Percentiles rank a stretch among this genome's conserved stretches.
These are phyloP conservation scores for Aspergillus steynii DNA, from an alignment of 495 filamentous ascomycete species.

Conservation along the genomic window DNA sequence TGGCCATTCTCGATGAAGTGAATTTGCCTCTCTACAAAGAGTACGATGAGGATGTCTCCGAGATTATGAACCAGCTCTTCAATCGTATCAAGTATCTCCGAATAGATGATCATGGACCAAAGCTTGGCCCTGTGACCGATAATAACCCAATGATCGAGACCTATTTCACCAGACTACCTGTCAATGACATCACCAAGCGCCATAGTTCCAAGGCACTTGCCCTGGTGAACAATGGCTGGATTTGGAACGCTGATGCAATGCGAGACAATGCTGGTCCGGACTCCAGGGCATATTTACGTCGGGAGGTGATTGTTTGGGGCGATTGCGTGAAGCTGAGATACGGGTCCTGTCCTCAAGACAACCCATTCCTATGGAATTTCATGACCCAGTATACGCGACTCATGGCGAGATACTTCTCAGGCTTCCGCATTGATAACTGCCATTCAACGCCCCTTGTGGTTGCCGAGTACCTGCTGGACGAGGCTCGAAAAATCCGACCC, in stretches of 20 bases:
- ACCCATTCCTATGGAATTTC: constrained; percentile 90
- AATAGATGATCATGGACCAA: constrained; percentile 88
- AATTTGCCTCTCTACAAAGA: constrained; percentile 89
- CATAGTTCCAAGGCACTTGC: constrained; percentile 76
- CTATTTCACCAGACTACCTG: constrained; percentile 90
- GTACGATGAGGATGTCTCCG: constrained; percentile 79
- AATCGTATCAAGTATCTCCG: constrained; percentile 92
- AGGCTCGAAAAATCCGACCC: constrained; percentile 83
- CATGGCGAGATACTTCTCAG: constrained; percentile 93
- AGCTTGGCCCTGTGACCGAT: constrained; percentile 73
- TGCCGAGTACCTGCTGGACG: constrained; percentile 90
- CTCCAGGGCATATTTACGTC: constrained; percentile 85
- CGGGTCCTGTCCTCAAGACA: constrained; percentile 77
- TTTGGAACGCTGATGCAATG: constrained; percentile 94
- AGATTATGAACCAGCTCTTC: constrained; percentile 85
- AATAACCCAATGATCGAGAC: constrained; percentile 85
- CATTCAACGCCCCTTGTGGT: constrained; percentile 95
- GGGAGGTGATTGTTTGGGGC: constrained; percentile 97
- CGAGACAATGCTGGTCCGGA: constrained; percentile 88
- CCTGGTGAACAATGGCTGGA: constrained; percentile 96
- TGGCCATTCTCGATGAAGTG: constrained; percentile 72
- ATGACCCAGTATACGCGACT: constrained; percentile 91
- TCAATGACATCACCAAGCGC: constrained; percentile 74
- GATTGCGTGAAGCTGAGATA: constrained; percentile 98
- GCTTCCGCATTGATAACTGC: constrained; percentile 97